Conservation (phyloP, 306 rosid genomes). For the Alnus glutinosa region DNA sequence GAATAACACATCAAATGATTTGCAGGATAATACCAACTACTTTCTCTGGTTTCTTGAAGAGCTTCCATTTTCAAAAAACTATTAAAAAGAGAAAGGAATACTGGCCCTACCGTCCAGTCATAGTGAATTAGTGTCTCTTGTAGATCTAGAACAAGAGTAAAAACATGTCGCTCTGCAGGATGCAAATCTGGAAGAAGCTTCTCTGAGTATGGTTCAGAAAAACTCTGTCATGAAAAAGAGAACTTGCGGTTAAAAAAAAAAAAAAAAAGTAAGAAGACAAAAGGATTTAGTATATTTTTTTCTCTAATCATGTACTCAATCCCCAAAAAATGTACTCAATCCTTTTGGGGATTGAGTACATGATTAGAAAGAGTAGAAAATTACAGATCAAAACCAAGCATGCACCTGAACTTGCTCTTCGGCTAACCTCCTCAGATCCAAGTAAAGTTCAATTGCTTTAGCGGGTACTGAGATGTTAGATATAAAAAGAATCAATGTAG, state of each 20-base stretch:
- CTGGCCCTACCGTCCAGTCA: constrained; percentile 77
- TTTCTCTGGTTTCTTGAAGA: background rate
- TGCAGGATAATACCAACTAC: background rate
- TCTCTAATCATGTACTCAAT: background rate
- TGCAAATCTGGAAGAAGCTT: constrained; percentile 98
- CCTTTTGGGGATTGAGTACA: background rate
- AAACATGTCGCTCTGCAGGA: constrained; percentile 78
- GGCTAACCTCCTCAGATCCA: constrained; percentile 73
- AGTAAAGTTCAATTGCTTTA: constrained; percentile 71
- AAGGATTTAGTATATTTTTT: background rate
- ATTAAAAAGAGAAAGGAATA: background rate
- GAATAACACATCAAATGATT: background rate
- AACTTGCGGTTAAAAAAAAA: constrained; percentile 27
- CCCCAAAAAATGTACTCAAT: no score
- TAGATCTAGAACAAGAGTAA: constrained; percentile 95
- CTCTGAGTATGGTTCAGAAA: constrained; percentile 83
- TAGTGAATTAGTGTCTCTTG: constrained; percentile 90
- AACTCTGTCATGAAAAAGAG: constrained; percentile 52
- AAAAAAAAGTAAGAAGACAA: background rate
- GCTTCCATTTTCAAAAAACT: background rate
- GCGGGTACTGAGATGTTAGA: constrained; percentile 65
- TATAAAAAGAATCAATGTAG: constrained; percentile 32
- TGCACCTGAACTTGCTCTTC: constrained; percentile 83
- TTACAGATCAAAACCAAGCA: constrained; percentile 23
- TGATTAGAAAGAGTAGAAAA: constrained; percentile 11